phyloP scores from a whole-genome alignment of 2,329 filamentous ascomycete species.

The Cladosporium velox region DNA sequence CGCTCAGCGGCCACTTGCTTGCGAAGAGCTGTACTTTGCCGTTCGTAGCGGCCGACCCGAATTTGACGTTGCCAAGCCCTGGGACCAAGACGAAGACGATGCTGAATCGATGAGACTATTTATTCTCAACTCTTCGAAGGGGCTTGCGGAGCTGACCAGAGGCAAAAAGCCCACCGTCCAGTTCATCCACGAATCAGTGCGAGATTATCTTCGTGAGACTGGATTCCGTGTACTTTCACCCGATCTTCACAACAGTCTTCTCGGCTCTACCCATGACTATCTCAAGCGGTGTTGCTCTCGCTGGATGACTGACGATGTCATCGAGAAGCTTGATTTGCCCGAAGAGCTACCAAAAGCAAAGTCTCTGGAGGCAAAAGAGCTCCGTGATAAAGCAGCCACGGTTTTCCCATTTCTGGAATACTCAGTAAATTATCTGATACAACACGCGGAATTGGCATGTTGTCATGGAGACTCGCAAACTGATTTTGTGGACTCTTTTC shows the following conservation, averaged over 20 bases:
- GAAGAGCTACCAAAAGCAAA: background rate
- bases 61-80: background rate
- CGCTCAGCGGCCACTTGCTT: constrained; percentile 46
- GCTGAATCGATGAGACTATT: constrained; percentile 37
- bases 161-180: constrained; percentile 44
- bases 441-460: background rate
- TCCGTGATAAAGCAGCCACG: background rate
- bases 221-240: background rate
- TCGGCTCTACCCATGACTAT: background rate
- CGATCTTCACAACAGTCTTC: background rate
- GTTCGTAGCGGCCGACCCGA: constrained; percentile 37
- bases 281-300: background rate
- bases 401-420: background rate
- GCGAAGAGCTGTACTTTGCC: constrained; percentile 47
- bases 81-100: constrained; percentile 25
- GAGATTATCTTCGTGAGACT: constrained; percentile 6
- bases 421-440: background rate
- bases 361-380: background rate
- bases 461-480: background rate
- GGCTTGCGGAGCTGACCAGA: constrained; percentile 50
- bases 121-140: constrained; percentile 52
- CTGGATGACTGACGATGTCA: background rate
- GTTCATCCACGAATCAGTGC: constrained; percentile 58
- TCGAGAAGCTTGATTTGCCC: background rate
- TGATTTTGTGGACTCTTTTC: background rate